Base-by-base conservation (phyloP, 345 rosid genomes). In the Sonneratia alba region DNA sequence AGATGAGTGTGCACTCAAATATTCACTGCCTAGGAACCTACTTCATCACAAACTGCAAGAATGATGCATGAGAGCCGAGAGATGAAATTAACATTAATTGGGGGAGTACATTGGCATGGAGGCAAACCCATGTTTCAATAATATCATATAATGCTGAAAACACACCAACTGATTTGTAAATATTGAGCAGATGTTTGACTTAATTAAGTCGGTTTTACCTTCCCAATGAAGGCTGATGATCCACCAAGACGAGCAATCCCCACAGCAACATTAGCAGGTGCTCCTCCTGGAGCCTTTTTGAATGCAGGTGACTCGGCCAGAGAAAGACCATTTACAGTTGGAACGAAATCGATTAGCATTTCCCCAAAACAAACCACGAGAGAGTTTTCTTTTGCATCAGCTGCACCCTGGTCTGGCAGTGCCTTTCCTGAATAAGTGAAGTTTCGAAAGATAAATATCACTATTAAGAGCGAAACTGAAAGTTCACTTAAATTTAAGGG, bases 231-330 rank as follows among this genome's bases (percentile, higher is more conserved):
- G 69, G 97, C 97, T 1, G 97, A 87, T 38, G 91, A 87, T 66
- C 99, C 99, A 57, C 97, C 97, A 13, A 90, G 97, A 74, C 97
- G 93, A 75, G 97, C 83, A 19, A 95, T 90, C 48, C 97, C 99
- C 63, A 90, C 97, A 32, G 96, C 97, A 48, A 90, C 97, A 82
- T 95, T 95, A 38, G 97, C 97, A 70, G 99, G 99, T 32, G 99
- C 99, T 74, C 99, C 97, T 67, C 99, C 97, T 0, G 97, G 88
- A 69, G 97, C 97, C 75, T 92, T 95, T 64, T 90, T 87, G 73
- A 95, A 95, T 69, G 97, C 93, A 15, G 94, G 97, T 16, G 99
- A 84, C 24, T 90, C 87, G 42, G 97, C 97, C 81, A 95, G 74
- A 13, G 99, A 89, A 77, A 90, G 90, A 1, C 96, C 97, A 49